Conservation (phyloP, 148 eudicot genomes). For the Gaultheria prostrata region DNA sequence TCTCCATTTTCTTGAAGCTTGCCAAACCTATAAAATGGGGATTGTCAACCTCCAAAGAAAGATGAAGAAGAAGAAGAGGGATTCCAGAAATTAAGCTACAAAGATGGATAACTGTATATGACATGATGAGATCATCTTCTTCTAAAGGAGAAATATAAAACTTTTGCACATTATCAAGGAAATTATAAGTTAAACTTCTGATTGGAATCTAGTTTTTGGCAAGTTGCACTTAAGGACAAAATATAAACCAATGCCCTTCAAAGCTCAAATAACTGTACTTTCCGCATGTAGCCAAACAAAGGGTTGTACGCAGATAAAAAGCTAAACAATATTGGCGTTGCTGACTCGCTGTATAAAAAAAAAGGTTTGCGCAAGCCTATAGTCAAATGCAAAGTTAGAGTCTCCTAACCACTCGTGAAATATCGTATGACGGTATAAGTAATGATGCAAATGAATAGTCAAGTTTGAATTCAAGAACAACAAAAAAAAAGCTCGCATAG, state of each 20-base stretch:
- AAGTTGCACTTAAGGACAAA: background rate
- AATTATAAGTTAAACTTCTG: background rate
- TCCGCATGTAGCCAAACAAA: background rate
- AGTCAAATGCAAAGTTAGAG: slow-evolving; percentile 11
- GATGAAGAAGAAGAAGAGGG: background rate
- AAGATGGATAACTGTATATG: background rate
- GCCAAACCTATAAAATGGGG: slow-evolving; percentile 27
- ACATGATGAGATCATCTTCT: too few relatives aligned
- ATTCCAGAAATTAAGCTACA: background rate
- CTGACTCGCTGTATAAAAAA: background rate
- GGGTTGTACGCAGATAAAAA: background rate
- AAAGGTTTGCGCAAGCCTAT: too few relatives aligned
- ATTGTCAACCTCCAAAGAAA: background rate
- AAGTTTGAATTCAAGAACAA: background rate
- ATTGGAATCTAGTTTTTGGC: background rate
- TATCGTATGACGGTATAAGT: background rate
- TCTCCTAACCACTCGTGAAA: background rate
- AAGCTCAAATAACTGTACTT: background rate
- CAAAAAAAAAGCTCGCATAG: background rate
- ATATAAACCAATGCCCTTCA: background rate
- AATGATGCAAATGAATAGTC: background rate
- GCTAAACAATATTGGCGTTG: background rate
- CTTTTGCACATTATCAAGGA: background rate
- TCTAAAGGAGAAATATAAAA: background rate
- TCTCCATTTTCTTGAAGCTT: slow-evolving; percentile 37